Evolutionary conservation across 257 asterid species (phyloP).

Genomic region (Capsicum chinense): DNA sequence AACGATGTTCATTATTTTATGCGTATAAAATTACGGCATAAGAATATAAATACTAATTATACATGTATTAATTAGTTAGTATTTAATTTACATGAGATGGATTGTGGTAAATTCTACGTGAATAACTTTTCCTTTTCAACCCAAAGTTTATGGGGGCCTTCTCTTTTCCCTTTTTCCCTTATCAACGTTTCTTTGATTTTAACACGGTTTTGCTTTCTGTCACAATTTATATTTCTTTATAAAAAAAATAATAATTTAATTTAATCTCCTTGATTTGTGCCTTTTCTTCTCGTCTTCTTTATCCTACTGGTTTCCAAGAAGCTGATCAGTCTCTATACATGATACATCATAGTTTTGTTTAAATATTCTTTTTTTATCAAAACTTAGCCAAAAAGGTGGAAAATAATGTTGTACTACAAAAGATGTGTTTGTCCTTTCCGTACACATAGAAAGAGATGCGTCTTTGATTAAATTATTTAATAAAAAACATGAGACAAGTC

Average conservation of each 20-base stretch:
- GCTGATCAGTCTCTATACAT: neutral
- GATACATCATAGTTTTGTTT: neutral
- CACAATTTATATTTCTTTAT: neutral
- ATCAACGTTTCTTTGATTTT: neutral
- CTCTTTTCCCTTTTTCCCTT: neutral
- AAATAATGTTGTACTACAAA: neutral
- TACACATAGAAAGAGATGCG: neutral
- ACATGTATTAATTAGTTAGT: too few species aligned
- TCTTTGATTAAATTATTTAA: neutral
- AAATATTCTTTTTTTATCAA: neutral
- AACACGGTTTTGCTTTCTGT: conserved; percentile 6
- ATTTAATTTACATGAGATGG: too few species aligned
- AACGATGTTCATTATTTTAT: too few species aligned
- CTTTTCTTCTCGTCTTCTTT: neutral
- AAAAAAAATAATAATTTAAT: neutral
- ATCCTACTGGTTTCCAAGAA: neutral
- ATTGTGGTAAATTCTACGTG: neutral
- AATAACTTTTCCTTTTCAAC: neutral
- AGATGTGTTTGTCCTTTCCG: conserved; percentile 1
- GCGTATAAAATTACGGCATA: too few species aligned
- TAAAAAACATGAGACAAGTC: neutral
- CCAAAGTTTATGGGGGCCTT: neutral
- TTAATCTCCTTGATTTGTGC: neutral
- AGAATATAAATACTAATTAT: too few species aligned
- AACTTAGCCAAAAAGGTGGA: neutral